Base-by-base conservation (phyloP, 1,284 basidiomycete genomes). In the Microbotryomycetes sp. region DNA sequence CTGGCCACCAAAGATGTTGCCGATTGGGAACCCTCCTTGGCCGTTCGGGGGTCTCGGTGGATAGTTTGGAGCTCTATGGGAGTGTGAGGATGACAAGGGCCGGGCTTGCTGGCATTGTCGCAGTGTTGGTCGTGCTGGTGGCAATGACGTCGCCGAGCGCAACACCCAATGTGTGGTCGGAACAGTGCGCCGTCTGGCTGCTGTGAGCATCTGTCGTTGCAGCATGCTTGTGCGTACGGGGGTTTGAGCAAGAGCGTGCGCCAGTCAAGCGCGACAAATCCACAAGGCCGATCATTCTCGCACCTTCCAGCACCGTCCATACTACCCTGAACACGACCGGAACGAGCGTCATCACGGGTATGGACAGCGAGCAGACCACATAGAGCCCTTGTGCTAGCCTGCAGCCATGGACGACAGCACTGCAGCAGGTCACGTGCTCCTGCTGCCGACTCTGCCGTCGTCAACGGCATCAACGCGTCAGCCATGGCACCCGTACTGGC, bases 1-100 rank as follows among this genome's bases (percentile, higher is more conserved):
- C 45, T 59, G 64, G 26, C 57, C 56, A n/a, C 66, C 63, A 50
- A 73, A 73, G 49, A 73, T 73, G 61, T 73, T 73, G 52, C 71
- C 72, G 30, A 73, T 52, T 5, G 71, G 69, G 52, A 66, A 67
- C 0, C 70, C 70, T 26, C 69, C 66, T 18, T 67, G 63, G 13
- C 58, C 60, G 21, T 56, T 54, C 18, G 35, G 35, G 9, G 35
- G 35, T 11, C 35, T 9, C 11, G 58, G 55, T 5, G 63, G 63
- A n/a, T 59, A 59, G 4, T 50, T 53, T 9, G 59, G 59, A 11
- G 52, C 56, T 23, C 5, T 5, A 18, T 28, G 49, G 4, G 7
- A 18, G 16, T 6, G 5, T 18, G 49, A 26, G 21, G 50, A 28
- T 26, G 50, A 27, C 11, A 41, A 11, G 11, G 18, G 18, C 11